These are phyloP conservation scores for Raddia distichophylla DNA, from an alignment of 176 grass and related monocot genomes.

Conservation along the genomic window DNA sequence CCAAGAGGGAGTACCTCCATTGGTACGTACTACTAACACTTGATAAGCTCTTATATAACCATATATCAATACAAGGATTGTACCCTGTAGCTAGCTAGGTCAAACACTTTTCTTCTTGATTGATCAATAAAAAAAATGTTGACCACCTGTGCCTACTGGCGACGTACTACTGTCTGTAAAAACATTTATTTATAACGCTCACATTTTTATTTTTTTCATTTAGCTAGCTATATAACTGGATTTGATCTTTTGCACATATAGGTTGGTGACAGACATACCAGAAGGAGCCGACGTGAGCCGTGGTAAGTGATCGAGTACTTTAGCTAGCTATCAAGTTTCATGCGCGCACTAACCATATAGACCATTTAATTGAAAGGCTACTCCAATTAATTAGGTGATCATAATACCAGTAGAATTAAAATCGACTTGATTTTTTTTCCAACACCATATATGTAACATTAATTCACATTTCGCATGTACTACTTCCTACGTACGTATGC, in stretches of 20 bases:
- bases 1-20: conserved; percentile 77
- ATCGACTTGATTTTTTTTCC: too few species aligned
- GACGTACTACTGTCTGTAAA: neutral
- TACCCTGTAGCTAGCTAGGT: too few species aligned
- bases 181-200: neutral
- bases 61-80: neutral
- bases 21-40: conserved; percentile 41
- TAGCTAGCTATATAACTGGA: neutral
- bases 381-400: neutral
- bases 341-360: too few species aligned
- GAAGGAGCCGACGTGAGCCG: conserved; percentile 55
- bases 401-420: too few species aligned
- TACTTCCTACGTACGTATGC: too few species aligned
- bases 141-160: too few species aligned
- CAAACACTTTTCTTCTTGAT: neutral
- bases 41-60: neutral
- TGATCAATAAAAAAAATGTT: neutral
- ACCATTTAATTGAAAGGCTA: neutral
- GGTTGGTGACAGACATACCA: conserved; percentile 89
- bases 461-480: too few species aligned
- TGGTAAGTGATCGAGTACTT: conserved; percentile 45
- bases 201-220: too few species aligned
- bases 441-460: too few species aligned
- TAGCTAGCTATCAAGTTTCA: neutral
- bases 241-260: conserved; percentile 6